These are phyloP conservation scores for Postia placenta DNA, from an alignment of 768 basidiomycete genomes.

Conservation along the genomic window DNA sequence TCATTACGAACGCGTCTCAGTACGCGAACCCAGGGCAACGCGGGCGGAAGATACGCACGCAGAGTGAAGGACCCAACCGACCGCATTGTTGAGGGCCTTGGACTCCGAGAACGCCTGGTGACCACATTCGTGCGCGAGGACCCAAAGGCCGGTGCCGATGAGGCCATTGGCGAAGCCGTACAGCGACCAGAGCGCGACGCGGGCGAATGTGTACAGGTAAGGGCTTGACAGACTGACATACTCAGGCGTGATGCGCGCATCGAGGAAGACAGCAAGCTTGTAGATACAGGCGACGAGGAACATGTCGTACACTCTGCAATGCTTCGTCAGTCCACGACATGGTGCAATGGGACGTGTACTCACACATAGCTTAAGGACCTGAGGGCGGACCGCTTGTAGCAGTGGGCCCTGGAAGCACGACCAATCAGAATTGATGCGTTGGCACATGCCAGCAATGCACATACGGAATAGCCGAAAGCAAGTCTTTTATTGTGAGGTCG, in stretches of 20 bases:
- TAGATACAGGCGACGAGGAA: conserved; percentile 62
- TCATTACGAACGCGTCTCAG: conserved; percentile 20
- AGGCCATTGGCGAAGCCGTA: conserved; percentile 83
- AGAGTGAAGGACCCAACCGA: conserved; percentile 91
- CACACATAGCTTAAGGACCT: conserved; percentile 77
- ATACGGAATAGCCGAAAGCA: conserved; percentile 79
- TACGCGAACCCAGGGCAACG: not conserved
- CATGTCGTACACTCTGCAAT: conserved; percentile 64
- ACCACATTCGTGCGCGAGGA: conserved; percentile 91
- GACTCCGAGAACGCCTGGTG: conserved; percentile 96
- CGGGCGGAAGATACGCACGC: conserved; percentile 42
- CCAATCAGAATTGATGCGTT: not conserved
- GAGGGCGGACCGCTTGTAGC: conserved; percentile 85
- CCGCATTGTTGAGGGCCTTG: conserved; percentile 84
- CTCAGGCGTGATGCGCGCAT: conserved; percentile 53
- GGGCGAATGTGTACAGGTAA: conserved; percentile 52
- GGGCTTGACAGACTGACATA: conserved; percentile 53
- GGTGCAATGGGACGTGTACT: conserved; percentile 22
- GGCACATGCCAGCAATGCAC: conserved; percentile 22
- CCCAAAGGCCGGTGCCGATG: conserved; percentile 90
- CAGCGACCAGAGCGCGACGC: conserved; percentile 67
- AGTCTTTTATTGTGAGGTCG: conserved; percentile 81
- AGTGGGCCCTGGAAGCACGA: conserved; percentile 55
- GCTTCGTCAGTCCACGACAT: conserved; percentile 2
- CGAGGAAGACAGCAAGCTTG: conserved; percentile 60